These are phyloP conservation scores for Adenanthera pavonina DNA, from an alignment of 306 rosid genomes.

Conservation along the genomic window DNA sequence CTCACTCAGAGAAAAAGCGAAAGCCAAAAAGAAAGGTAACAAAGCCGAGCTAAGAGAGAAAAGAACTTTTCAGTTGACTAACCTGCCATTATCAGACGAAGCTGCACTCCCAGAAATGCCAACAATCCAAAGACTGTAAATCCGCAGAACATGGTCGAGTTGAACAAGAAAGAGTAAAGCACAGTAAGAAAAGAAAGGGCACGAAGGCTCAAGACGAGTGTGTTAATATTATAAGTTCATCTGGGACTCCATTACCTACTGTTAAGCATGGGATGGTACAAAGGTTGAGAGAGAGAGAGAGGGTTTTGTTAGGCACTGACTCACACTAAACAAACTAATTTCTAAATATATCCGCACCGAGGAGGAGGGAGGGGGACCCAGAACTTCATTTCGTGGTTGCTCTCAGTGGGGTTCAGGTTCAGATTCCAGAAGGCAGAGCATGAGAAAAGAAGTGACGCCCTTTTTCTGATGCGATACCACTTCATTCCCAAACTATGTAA, in stretches of 20 bases:
- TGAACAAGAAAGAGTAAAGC: slow-evolving; percentile 24
- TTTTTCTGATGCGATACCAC: slow-evolving; percentile 20
- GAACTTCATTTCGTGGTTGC: slow-evolving; percentile 22
- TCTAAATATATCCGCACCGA: slow-evolving; percentile 40
- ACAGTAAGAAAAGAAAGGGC: slow-evolving; percentile 25
- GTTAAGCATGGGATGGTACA: background rate
- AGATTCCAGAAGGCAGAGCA: slow-evolving; percentile 32
- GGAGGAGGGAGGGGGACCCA: slow-evolving; percentile 29
- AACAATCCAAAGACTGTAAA: slow-evolving; percentile 53
- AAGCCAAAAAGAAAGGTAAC: slow-evolving; percentile 8
- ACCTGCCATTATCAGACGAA: slow-evolving; percentile 78
- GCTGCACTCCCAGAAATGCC: slow-evolving; percentile 65
- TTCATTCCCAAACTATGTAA: slow-evolving; percentile 9
- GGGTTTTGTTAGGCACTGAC: slow-evolving; percentile 23
- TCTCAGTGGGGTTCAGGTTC: slow-evolving; percentile 42
- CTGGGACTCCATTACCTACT: slow-evolving; percentile 33
- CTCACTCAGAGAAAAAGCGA: slow-evolving; percentile 25
- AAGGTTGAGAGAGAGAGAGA: slow-evolving; percentile 27
- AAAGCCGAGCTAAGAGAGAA: slow-evolving; percentile 38
- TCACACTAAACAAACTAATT: background rate
- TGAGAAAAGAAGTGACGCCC: background rate
- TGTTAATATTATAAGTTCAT: slow-evolving; percentile 24
- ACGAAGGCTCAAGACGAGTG: slow-evolving; percentile 15
- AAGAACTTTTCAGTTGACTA: slow-evolving; percentile 47
- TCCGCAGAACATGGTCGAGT: slow-evolving; percentile 55